A percentile compares a stretch with the other conserved stretches of the same genome.
Conservation (phyloP, 2,329 filamentous ascomycete species). For the Lasiodiplodia sp. region DNA sequence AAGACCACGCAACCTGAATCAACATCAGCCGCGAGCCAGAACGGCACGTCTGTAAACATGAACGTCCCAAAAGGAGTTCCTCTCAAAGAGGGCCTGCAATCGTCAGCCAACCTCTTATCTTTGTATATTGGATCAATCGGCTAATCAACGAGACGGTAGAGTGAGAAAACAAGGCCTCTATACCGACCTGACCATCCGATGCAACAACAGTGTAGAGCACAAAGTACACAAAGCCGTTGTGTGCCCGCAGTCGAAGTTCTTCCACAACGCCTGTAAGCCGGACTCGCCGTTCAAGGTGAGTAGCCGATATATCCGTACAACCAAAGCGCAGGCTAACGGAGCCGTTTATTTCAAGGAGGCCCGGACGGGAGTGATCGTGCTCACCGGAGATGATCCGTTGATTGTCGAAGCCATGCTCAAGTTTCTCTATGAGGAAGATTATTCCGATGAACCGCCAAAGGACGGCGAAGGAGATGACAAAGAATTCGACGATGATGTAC, state of each 20-base stretch:
- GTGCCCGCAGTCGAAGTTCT: neutral
- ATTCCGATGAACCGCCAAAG: too few species aligned
- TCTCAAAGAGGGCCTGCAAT: neutral
- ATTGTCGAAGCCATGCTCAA: neutral
- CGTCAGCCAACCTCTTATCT: neutral
- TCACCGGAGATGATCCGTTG: neutral
- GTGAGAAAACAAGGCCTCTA: neutral
- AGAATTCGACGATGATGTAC: too few species aligned
- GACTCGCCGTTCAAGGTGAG: neutral
- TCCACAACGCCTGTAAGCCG: constrained; percentile 4
- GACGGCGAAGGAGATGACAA: too few species aligned
- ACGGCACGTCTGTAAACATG: too few species aligned
- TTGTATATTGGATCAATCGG: neutral
- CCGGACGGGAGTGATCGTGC: constrained; percentile 9
- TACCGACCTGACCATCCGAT: constrained; percentile 8
- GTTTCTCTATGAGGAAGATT: neutral
- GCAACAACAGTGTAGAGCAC: neutral
- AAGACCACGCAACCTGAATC: too few species aligned
- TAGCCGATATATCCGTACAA: neutral
- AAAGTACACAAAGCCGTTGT: constrained; percentile 6
- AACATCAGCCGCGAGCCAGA: too few species aligned
- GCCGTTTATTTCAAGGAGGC: neutral
- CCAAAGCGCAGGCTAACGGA: too few species aligned
- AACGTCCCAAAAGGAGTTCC: too few species aligned
- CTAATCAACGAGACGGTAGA: neutral